These are phyloP conservation scores for Euphrasia arctica DNA, from an alignment of 305 asterid genomes.

Conservation along the genomic window DNA sequence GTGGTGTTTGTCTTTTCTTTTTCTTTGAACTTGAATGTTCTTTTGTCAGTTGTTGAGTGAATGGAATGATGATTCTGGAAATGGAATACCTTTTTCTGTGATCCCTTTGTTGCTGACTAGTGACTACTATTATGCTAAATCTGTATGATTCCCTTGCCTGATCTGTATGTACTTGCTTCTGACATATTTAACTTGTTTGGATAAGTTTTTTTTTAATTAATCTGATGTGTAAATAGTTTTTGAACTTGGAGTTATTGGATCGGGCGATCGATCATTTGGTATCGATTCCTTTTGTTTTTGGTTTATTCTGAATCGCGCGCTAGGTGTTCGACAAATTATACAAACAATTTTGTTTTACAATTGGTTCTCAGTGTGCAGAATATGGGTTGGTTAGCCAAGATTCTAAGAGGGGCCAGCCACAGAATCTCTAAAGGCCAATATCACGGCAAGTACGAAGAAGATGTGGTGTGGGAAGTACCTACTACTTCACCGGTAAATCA, in stretches of 20 bases:
- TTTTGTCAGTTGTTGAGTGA: slow-evolving; percentile 25
- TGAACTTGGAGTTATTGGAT: neutral
- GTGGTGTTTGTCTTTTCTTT: slow-evolving; percentile 26
- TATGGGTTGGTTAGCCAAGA: slow-evolving; percentile 94
- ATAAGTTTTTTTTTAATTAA: slow-evolving; percentile 32
- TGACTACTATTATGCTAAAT: slow-evolving; percentile 41
- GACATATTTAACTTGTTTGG: slow-evolving; percentile 31
- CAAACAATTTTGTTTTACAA: slow-evolving; percentile 2
- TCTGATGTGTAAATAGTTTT: slow-evolving; percentile 14
- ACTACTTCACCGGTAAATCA: slow-evolving; percentile 50
- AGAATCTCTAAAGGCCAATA: slow-evolving; percentile 64
- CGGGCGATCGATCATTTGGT: neutral
- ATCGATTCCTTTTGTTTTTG: slow-evolving; percentile 12
- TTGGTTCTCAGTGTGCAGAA: slow-evolving; percentile 32
- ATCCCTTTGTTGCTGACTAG: slow-evolving; percentile 33
- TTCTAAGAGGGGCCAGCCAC: slow-evolving; percentile 75
- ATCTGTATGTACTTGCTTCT: slow-evolving; percentile 59
- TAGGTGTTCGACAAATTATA: slow-evolving; percentile 5
- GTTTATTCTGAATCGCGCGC: slow-evolving; percentile 18
- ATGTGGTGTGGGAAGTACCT: slow-evolving; percentile 59
- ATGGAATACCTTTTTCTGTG: slow-evolving; percentile 44
- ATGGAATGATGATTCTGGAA: slow-evolving; percentile 32
- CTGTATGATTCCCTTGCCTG: slow-evolving; percentile 44
- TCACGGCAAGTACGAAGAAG: slow-evolving; percentile 69
- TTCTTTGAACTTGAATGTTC: slow-evolving; percentile 39